A percentile compares a stretch with the other conserved stretches of the same genome.
Evolutionary conservation across 306 rosid genomes (phyloP).

Genomic region (Cicer judaicum): DNA sequence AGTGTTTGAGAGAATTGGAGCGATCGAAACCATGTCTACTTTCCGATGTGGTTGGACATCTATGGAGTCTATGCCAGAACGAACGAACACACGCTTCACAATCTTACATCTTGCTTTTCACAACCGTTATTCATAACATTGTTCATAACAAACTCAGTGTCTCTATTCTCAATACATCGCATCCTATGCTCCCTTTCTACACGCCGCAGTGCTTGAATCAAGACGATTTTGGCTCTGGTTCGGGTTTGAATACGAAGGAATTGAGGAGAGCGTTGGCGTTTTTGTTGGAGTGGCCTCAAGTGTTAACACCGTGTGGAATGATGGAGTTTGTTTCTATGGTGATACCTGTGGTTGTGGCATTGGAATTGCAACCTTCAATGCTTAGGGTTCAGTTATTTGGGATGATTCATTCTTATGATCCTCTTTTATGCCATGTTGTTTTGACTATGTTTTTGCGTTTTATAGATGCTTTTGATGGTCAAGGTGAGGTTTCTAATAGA

Average conservation of each 20-base stretch:
- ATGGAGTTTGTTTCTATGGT: constrained; percentile 79
- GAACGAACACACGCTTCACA: constrained; percentile 94
- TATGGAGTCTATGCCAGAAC: constrained; percentile 87
- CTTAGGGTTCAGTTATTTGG: constrained; percentile 94
- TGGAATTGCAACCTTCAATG: constrained; percentile 91
- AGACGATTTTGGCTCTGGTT: background rate
- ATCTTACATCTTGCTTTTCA: constrained; percentile 71
- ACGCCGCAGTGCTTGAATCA: constrained; percentile 57
- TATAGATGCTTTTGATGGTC: constrained; percentile 83
- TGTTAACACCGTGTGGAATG: constrained; percentile 85
- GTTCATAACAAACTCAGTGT: constrained; percentile 55
- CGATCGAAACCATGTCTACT: constrained; percentile 71
- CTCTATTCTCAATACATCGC: constrained; percentile 67
- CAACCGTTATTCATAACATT: constrained; percentile 66
- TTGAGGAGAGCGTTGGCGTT: constrained; percentile 83
- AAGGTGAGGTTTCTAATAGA: constrained; percentile 64
- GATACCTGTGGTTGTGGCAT: constrained; percentile 68
- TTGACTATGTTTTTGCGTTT: constrained; percentile 74
- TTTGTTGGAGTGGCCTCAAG: constrained; percentile 87
- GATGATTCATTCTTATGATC: constrained; percentile 78
- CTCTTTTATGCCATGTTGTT: constrained; percentile 81
- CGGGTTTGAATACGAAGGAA: constrained; percentile 72
- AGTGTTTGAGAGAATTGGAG: constrained; percentile 88
- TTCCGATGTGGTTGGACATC: constrained; percentile 78
- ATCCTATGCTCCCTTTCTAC: constrained; percentile 74